Base-by-base conservation (phyloP, 345 rosid genomes). In the Diplotaxis tenuifolia region DNA sequence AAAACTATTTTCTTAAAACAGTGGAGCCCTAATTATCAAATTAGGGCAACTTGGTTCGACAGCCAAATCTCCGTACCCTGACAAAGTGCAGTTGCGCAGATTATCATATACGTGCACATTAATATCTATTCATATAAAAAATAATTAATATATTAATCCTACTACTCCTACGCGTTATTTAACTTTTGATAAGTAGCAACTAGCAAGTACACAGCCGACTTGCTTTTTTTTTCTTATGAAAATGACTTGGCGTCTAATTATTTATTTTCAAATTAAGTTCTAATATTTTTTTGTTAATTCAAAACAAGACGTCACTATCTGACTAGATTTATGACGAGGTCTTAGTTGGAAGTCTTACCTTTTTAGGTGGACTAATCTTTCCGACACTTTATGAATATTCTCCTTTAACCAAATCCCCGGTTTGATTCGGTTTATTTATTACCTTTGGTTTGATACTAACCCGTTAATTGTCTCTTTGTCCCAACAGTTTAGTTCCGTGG, bases 401-500 rank as follows among this genome's bases (percentile, higher is more conserved):
- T 68, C 50, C 10, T 15, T 27, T 18, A 23, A 18, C 12, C 15
- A 16, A 45, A 47, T 6, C 9, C 5, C 65, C 29, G 64, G 68
- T 0, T 64, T 42, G 2, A 1, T 54, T 54, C 25, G 74, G 70
- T 73, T 64, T 2, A 38, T 40, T 10, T 55, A 58, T 65, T 2
- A 12, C 21, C 1, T 54, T 65, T 54, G 23, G 42, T 62, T 49
- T 52, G 4, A 9, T 47, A 28, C 0, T 74, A 5, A 74, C 53
- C 40, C 38, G 52, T 15, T 31, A 14, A 4, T 40, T 49, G 8
- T 18, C 10, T 34, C 5, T 10, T 19, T 8, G 9, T 40, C 42
- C 32, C 4, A 34, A 34, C 90, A 94, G 98, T 91, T 88, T 75
- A 89, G 97, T 76, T 87, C 73, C 32, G 90, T 88, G 69, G 80